These are phyloP conservation scores for Pseudogymnoascus pannorum DNA, from an alignment of 2,329 filamentous ascomycete species.

Conservation along the genomic window DNA sequence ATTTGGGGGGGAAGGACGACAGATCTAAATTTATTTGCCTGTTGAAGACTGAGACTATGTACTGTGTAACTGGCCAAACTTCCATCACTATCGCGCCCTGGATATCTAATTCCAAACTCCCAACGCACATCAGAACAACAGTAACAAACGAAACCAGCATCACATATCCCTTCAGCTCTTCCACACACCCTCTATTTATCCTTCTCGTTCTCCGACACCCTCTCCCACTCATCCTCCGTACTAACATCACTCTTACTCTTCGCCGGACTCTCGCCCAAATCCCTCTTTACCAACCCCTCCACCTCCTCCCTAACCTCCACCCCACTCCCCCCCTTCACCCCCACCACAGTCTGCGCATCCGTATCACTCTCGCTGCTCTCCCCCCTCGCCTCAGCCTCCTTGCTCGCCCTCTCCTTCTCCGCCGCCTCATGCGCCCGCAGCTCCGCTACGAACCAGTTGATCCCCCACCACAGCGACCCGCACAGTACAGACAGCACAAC, in stretches of 20 bases:
- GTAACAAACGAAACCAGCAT: not conserved
- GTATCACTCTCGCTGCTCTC: conserved; percentile 31
- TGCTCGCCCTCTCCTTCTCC: conserved; percentile 35
- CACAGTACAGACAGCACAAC: conserved; percentile 71
- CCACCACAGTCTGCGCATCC: conserved; percentile 47
- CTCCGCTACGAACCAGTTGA: conserved; percentile 92
- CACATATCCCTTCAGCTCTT: not conserved
- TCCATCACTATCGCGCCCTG: not conserved
- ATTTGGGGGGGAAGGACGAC: not conserved
- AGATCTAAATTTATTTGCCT: not conserved
- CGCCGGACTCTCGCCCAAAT: conserved; percentile 25
- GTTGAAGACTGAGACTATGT: not conserved
- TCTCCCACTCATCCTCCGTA: conserved; percentile 97
- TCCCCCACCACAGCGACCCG: conserved; percentile 79
- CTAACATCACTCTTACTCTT: conserved; percentile 53
- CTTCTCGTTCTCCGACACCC: conserved; percentile 70
- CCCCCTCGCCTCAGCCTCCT: conserved; percentile 31
- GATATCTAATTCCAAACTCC: not conserved
- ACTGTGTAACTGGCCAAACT: not conserved
- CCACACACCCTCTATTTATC: conserved; percentile 35
- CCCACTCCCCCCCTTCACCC: conserved; percentile 23
- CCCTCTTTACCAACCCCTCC: conserved; percentile 18
- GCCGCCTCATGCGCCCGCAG: conserved; percentile 41
- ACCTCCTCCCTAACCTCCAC: conserved; percentile 19
- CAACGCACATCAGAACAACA: not conserved